phyloP scores from a whole-genome alignment of 148 eudicot species.

The Mesembryanthemum crystallinum region DNA sequence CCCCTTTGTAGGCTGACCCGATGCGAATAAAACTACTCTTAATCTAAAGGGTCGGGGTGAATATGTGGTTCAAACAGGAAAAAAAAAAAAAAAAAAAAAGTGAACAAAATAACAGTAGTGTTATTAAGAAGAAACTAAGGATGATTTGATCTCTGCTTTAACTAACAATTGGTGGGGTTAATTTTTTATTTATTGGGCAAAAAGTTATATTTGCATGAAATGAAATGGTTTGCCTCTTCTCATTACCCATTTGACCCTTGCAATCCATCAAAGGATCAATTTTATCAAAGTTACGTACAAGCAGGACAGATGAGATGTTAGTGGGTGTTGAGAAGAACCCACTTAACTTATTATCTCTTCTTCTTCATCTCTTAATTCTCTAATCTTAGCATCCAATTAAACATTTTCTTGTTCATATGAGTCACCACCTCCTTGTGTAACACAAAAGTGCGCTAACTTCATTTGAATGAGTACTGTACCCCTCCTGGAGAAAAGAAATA shows the following conservation, averaged over 20 bases:
- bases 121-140: conserved; percentile 5
- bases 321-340: conserved; percentile 39
- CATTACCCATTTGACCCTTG: conserved; percentile 35
- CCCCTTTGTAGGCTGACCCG: no score
- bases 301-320: conserved; percentile 28
- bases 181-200: neutral
- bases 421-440: neutral
- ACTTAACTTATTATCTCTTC: conserved; percentile 20
- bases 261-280: conserved; percentile 36
- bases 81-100: no score
- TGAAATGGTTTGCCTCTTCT: conserved; percentile 33
- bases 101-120: neutral
- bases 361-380: neutral
- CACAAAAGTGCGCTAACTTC: neutral
- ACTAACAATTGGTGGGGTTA: conserved; percentile 10
- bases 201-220: neutral
- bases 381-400: conserved; percentile 10
- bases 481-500: neutral
- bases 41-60: no score
- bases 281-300: conserved; percentile 22
- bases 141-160: conserved; percentile 20
- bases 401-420: conserved; percentile 6
- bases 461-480: neutral
- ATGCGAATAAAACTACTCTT: no score
- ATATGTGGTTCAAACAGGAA: no score